Conservation (phyloP, 345 rosid genomes). For the Microthlaspi erraticum region DNA sequence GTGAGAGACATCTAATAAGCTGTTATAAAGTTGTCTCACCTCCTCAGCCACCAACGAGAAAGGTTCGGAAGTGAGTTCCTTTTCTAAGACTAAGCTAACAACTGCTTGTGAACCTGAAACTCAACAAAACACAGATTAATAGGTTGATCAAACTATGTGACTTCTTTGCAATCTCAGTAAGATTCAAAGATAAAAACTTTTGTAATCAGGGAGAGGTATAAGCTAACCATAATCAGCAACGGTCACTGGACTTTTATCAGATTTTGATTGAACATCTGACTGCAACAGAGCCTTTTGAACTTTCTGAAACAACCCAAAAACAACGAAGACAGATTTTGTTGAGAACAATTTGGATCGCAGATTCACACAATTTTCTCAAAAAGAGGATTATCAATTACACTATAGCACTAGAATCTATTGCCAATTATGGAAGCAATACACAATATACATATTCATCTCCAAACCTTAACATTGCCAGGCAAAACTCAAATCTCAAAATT, state of each 20-base stretch:
- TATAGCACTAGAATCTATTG: not conserved
- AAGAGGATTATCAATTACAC: not conserved
- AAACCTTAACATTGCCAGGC: not conserved
- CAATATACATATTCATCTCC: conserved; percentile 8
- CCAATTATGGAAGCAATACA: conserved; percentile 1
- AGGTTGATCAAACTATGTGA: conserved; percentile 14
- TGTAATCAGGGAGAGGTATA: no score
- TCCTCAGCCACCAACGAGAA: conserved; percentile 95
- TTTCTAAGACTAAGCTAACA: conserved; percentile 74
- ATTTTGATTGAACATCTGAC: conserved; percentile 90
- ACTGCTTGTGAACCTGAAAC: conserved; percentile 90
- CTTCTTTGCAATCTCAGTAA: not conserved
- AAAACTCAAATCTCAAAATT: not conserved
- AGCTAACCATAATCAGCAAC: conserved; percentile 94
- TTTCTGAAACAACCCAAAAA: conserved; percentile 57
- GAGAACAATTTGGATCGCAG: not conserved
- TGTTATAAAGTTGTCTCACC: conserved; percentile 52
- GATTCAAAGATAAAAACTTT: not conserved
- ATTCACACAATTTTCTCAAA: not conserved
- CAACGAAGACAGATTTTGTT: conserved; percentile 1
- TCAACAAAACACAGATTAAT: conserved; percentile 11
- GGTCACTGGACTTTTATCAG: conserved; percentile 90
- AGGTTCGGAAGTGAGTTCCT: conserved; percentile 69
- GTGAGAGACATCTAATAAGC: not conserved
- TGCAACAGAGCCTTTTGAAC: conserved; percentile 81